Base-by-base conservation (phyloP, 305 asterid genomes). In the Fraxinus sp. region DNA sequence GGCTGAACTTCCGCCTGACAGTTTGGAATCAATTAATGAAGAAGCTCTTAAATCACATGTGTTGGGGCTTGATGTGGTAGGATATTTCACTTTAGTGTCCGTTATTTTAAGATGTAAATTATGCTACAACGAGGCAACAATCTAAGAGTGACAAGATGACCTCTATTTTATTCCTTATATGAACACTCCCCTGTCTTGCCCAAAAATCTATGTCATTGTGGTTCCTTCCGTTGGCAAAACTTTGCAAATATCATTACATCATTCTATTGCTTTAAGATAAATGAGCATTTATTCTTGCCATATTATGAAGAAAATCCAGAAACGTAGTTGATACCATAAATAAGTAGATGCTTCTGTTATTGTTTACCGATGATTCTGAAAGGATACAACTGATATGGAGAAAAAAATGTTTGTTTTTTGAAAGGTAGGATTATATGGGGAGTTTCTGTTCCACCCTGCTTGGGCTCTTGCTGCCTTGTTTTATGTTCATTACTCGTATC, bases 1-100 rank as follows among this genome's bases (percentile, higher is more conserved):
- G 88, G 89, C 88, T 41, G 92, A 96, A 72, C 86, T 80, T 75
- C 91, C 92, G 59, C 91, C 89, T 18, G 91, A 87, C 85, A 75
- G 83, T 74, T 83, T 88, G 84, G 93, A 89, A 77, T 82, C 87
- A 66, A 87, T 92, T 62, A 85, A 85, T 80, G 97, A 94, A 84
- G 99, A 94, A 89, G 97, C 92, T 76, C 86, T 87, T 43, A 88
- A 89, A 82, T 96, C 99, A 55, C 97, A 94, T 86, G 87, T 96
- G 46, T 87, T 94, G 88, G 99, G 99, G 83, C 91, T 93, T 89
- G 90, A 87, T 79, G 83, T 73, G 95, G 99, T 94, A 82, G 46
- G 87, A 68, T 33, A 43, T 66, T 30, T 76, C 28, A 35, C 46
- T 80, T 80, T 75, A 22, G 24, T 37, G 66, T 77, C 75, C 41